Evolutionary conservation across 2,329 filamentous ascomycete species (phyloP).

Genomic region (Didymella pomorum): DNA sequence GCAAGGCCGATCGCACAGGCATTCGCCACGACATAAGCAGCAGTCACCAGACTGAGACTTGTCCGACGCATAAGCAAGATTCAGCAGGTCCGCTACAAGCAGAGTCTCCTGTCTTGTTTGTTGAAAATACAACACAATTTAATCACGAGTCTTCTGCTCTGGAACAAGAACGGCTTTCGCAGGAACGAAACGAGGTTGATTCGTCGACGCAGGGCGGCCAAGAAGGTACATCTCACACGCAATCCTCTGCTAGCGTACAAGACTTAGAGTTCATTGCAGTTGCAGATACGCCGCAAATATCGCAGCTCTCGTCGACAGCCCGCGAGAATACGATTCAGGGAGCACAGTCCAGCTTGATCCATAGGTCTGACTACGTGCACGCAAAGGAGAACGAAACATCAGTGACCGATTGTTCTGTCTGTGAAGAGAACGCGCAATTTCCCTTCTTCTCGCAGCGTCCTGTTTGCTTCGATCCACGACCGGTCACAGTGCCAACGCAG

Average conservation of each 20-base stretch:
- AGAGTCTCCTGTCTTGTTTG: background rate
- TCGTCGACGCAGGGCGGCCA: background rate
- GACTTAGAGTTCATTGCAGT: conserved; percentile 1
- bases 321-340: background rate
- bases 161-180: background rate
- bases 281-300: conserved; percentile 14
- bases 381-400: background rate
- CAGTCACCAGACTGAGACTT: background rate
- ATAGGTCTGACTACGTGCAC: background rate
- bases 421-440: conserved; percentile 24
- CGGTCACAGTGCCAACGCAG: background rate
- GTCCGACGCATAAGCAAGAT: background rate
- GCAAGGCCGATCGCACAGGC: background rate
- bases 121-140: conserved; percentile 9
- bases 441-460: conserved; percentile 25
- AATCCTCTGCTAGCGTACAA: background rate
- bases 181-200: background rate
- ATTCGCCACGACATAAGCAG: background rate
- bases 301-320: background rate
- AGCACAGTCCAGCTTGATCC: background rate
- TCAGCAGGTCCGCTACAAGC: background rate
- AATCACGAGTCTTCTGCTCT: background rate
- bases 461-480: background rate
- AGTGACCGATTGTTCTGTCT: conserved; percentile 19
- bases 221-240: background rate